phyloP scores from a whole-genome alignment of 768 basidiomycete species.

The Xerocomellus chrysenteron region DNA sequence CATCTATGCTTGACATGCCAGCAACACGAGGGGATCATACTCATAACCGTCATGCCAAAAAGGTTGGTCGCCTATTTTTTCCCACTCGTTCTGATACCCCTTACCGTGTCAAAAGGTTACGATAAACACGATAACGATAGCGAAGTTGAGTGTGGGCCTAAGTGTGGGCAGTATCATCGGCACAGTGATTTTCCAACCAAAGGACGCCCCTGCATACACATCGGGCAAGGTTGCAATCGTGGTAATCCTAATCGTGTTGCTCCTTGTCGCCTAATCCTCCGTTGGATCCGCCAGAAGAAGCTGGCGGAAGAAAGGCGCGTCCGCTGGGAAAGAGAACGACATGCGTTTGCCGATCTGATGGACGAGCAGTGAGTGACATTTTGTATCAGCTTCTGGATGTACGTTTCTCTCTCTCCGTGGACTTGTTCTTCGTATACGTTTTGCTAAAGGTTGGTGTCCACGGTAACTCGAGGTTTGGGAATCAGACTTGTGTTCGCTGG shows the following conservation, averaged over 20 bases:
- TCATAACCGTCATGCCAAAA: conserved; percentile 51
- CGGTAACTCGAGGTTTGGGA: not conserved
- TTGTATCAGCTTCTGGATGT: not conserved
- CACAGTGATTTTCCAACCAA: conserved; percentile 60
- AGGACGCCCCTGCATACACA: conserved; percentile 61
- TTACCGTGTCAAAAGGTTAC: conserved; percentile 38
- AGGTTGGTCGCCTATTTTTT: conserved; percentile 30
- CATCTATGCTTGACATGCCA: conserved; percentile 61
- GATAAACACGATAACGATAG: conserved; percentile 58
- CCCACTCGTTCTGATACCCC: not conserved
- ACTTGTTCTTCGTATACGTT: conserved; percentile 61
- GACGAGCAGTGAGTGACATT: conserved; percentile 53
- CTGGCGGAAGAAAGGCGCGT: conserved; percentile 50
- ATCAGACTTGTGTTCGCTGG: not conserved
- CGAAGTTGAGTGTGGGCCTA: conserved; percentile 35
- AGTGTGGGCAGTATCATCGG: conserved; percentile 62
- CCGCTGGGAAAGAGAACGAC: conserved; percentile 54
- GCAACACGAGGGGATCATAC: conserved; percentile 50
- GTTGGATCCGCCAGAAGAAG: conserved; percentile 45
- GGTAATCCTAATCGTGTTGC: conserved; percentile 49
- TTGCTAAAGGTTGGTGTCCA: not conserved
- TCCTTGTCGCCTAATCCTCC: too few species aligned
- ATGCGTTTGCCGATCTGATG: conserved; percentile 63
- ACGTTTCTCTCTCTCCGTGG: conserved; percentile 28
- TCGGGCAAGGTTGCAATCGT: conserved; percentile 68